Evolutionary conservation across 176 grass and related monocot species (phyloP).

Genomic region (Neostapfia colusana): DNA sequence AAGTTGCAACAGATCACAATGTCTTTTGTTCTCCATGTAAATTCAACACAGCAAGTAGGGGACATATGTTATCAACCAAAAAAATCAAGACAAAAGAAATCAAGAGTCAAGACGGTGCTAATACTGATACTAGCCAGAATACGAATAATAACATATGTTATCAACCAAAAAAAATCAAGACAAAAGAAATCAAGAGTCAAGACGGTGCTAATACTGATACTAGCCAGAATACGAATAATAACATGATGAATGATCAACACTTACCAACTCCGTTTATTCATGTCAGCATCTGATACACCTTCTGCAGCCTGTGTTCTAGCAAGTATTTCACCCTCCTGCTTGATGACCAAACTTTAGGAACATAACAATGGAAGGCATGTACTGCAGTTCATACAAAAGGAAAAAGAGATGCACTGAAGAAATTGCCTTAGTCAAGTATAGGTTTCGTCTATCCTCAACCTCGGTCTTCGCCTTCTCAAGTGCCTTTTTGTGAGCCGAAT

Average conservation of each 20-base stretch:
- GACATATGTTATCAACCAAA: not conserved
- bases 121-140: not conserved
- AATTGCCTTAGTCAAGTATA: conserved; percentile 87
- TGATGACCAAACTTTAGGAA: conserved; percentile 34
- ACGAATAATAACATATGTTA: not conserved
- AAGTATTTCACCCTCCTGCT: conserved; percentile 90
- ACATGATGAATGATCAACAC: conserved; percentile 19
- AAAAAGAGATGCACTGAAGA: not conserved
- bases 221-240: not conserved
- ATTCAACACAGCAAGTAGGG: not conserved
- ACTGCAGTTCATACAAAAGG: not conserved
- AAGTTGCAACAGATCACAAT: not conserved
- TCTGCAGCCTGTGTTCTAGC: conserved; percentile 75
- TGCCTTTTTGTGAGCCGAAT: conserved; percentile 82
- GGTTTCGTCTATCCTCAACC: conserved; percentile 80
- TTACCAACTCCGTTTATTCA: conserved; percentile 86
- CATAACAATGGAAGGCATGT: conserved; percentile 2
- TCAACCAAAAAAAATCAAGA: conserved; percentile 24
- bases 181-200: too few species aligned
- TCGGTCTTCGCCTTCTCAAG: conserved; percentile 69
- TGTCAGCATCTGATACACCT: conserved; percentile 85
- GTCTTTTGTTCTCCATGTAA: not conserved
- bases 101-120: not conserved
- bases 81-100: conserved; percentile 35
- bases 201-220: not conserved